Evolutionary conservation across 441 rosid species (phyloP).

Genomic region (Adansonia grandidieri): DNA sequence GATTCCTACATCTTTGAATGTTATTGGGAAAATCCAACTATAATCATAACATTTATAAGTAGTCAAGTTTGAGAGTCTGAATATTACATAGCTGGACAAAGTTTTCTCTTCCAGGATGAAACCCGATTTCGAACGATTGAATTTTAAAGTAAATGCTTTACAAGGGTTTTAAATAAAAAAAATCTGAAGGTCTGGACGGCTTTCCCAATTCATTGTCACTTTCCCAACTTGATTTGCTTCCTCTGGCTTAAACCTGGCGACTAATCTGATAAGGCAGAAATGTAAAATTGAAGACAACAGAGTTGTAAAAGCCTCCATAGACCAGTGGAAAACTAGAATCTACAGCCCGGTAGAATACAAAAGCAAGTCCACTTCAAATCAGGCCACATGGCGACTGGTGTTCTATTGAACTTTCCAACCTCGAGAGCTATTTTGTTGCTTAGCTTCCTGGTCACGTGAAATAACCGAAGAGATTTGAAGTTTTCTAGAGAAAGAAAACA

Average conservation of each 20-base stretch:
- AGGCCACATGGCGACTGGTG: background rate
- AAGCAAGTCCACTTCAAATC: background rate
- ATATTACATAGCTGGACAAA: no score
- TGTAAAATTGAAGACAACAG: background rate
- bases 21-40: background rate
- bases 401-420: background rate
- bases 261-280: background rate
- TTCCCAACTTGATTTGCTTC: background rate
- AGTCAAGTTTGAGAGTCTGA: background rate
- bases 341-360: background rate
- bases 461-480: background rate
- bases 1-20: background rate
- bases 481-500: background rate
- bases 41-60: background rate
- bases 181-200: no score
- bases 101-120: no score
- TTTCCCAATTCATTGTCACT: no score
- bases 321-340: conserved; percentile 6
- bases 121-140: no score
- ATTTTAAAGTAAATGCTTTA: background rate
- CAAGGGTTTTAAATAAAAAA: no score
- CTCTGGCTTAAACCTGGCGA: background rate
- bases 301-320: background rate
- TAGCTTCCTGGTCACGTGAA: conserved; percentile 14
- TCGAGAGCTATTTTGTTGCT: conserved; percentile 13